Base-by-base conservation (phyloP, 2,329 filamentous ascomycete genomes). In the Pyrenophora seminiperda region DNA sequence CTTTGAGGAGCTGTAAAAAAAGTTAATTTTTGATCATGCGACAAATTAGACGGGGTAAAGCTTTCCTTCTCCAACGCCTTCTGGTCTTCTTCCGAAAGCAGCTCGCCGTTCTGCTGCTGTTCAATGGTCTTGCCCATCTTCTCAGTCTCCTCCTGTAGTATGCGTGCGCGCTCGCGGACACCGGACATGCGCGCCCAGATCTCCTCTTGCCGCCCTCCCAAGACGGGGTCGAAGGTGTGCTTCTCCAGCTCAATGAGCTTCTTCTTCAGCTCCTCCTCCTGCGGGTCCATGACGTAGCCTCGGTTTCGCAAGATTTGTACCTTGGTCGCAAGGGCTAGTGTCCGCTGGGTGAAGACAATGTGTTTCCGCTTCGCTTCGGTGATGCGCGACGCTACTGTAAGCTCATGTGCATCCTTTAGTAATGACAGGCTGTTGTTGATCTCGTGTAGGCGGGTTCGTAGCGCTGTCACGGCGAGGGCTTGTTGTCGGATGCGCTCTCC, bases 181-280 rank as follows among this genome's bases (percentile, higher is more conserved):
- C 87, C 83, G 40, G 91, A 87, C 75, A 94, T 83, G 37, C 90
- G 79, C 58, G 89, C 91, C 90, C 90, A 94, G 36, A 94, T 84
- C 76, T 94, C 90, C 73, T 94, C 90, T 67, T 90, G 87, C 59
- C 89, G 79, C 2, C 89, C 89, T 30, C 83, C 83, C 47, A 93
- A 80, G 6, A 86, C 85, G 6, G 90, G 90, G 65, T 94, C 90
- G 57, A 86, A 84, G 20, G 91, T 83, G 41, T 80, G 79, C 65
- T 84, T 83, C 69, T 92, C 88, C 50, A 94, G 76, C 18, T 77
- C 79, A 64, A 85, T 77, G 50, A 95, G 77, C 69, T 89, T 88
- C 61, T 84, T 83, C 71, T 87, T 86, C 37, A 95, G 72, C 58
- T 89, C 86, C 64, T 95, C 90, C 72, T 95, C 90, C 55, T 89